Evolutionary conservation across 2,329 filamentous ascomycete species (phyloP), one percentile per base, ranked within the genome.

Genomic region (Diaporthe ampelina): DNA sequence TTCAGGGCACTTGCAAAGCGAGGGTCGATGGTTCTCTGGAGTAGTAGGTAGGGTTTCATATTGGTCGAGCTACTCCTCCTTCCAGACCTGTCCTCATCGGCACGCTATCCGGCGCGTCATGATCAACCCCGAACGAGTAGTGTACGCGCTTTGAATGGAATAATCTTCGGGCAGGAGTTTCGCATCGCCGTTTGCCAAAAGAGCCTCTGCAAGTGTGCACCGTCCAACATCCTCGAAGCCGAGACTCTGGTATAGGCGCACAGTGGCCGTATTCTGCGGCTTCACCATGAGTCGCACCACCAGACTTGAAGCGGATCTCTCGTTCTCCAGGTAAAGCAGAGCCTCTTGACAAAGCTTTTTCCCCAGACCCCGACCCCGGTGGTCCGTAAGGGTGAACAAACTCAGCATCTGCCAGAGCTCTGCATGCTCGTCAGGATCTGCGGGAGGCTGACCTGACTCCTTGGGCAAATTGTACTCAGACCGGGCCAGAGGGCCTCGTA

Each of bases 401-500:
- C 32, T 58, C 15, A 58, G 8, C 32, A 58, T 37, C 7, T 58
- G 56, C 32, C 29, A 58, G 21, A n/a, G 29, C 32, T 58, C 56
- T n/a, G 9, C 29, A 37, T 58, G 32, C 56, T 2, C 19, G 32
- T 40, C 56, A 40, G 21, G 32, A 19, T 40, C 56, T 9, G 29
- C 56, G 21, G 32, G 56, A 4, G 32, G 56, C 32, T 58, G 56
- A 13, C 56, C 56, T 24, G 56, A 58, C 32, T 58, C 56, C 1
- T 13, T 24, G 9, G 56, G 56, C 32, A 58, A 24, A 10, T 58
- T 32, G 32, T 58, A 58, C 15, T 58, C 56, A 37, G 32, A 40
- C 19, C 32, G 32, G 56, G 6, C 37, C 21, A 58, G 56, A 58
- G 56, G 56, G 32, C 56, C 56, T n/a, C 56, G 56, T 58, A 58